phyloP scores from a whole-genome alignment of 2,329 filamentous ascomycete genomes.

The Fusarium chaquense region DNA sequence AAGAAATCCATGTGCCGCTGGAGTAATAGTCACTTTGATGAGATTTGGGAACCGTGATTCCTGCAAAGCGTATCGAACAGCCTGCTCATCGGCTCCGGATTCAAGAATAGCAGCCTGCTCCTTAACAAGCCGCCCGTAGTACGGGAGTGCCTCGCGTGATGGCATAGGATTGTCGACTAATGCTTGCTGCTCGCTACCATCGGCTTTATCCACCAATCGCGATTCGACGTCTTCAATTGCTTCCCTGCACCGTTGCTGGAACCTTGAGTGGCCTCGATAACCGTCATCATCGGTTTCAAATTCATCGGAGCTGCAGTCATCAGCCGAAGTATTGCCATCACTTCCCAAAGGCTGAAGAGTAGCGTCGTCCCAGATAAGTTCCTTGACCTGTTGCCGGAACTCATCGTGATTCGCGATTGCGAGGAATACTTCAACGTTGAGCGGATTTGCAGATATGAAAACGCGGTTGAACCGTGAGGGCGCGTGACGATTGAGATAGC shows the following conservation, averaged over 20 bases:
- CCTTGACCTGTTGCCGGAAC: background rate
- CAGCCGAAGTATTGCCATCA: background rate
- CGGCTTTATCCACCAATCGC: background rate
- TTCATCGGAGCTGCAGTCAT: background rate
- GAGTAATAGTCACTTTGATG: background rate
- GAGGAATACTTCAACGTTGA: background rate
- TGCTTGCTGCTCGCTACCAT: background rate
- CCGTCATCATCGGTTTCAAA: background rate
- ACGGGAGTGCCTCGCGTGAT: background rate
- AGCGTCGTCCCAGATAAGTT: slow-evolving; percentile 5
- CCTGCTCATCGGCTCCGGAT: background rate
- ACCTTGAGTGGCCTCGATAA: background rate
- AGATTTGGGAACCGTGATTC: background rate
- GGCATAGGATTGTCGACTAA: background rate
- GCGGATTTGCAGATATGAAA: background rate
- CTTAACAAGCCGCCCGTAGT: background rate
- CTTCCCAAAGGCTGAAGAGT: background rate
- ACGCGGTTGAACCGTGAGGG: background rate
- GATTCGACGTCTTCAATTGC: background rate
- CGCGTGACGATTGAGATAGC: background rate
- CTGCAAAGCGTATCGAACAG: background rate
- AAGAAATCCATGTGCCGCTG: background rate
- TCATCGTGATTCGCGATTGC: background rate
- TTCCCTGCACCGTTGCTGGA: background rate
- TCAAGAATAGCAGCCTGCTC: background rate